Conservation (phyloP, 1,284 basidiomycete species). For the Fistulinella cinereoalba region DNA sequence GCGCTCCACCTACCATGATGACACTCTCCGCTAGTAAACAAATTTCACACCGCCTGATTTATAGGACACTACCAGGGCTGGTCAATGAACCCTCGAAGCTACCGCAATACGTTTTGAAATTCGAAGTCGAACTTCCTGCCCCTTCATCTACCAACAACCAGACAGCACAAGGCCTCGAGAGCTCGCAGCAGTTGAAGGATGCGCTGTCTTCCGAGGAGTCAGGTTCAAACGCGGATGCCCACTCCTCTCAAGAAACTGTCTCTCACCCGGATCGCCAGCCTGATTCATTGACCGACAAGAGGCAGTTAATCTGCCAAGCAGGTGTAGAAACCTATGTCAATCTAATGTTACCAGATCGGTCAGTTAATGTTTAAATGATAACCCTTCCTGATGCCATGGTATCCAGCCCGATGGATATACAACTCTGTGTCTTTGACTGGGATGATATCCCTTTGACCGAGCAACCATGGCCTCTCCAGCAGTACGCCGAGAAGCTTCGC, state of each 20-base stretch:
- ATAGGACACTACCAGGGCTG: slow-evolving; percentile 39
- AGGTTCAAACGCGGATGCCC: not conserved
- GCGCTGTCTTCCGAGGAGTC: not conserved
- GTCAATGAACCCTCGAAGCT: slow-evolving; percentile 6
- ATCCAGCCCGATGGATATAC: slow-evolving; percentile 49
- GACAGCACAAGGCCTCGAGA: not conserved
- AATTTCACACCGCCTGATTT: slow-evolving; percentile 55
- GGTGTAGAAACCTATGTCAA: slow-evolving; percentile 37
- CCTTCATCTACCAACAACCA: not conserved
- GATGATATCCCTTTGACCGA: slow-evolving; percentile 25
- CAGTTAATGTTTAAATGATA: slow-evolving; percentile 17
- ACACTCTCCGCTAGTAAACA: slow-evolving; percentile 38
- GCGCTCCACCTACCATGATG: slow-evolving; percentile 46
- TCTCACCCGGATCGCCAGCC: not conserved
- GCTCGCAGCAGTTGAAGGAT: not conserved
- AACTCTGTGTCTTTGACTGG: slow-evolving; percentile 43
- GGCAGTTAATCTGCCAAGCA: slow-evolving; percentile 15
- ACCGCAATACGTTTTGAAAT: slow-evolving; percentile 31
- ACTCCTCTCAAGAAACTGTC: not conserved
- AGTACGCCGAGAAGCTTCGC: slow-evolving; percentile 42
- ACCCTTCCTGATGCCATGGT: slow-evolving; percentile 8
- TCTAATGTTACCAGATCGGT: slow-evolving; percentile 61
- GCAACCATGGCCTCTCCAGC: slow-evolving; percentile 43
- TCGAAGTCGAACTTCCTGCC: slow-evolving; percentile 36
- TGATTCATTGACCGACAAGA: not conserved